These are phyloP conservation scores for Sabuloglossum arenarium DNA, from an alignment of 495 filamentous ascomycete genomes.

Conservation along the genomic window DNA sequence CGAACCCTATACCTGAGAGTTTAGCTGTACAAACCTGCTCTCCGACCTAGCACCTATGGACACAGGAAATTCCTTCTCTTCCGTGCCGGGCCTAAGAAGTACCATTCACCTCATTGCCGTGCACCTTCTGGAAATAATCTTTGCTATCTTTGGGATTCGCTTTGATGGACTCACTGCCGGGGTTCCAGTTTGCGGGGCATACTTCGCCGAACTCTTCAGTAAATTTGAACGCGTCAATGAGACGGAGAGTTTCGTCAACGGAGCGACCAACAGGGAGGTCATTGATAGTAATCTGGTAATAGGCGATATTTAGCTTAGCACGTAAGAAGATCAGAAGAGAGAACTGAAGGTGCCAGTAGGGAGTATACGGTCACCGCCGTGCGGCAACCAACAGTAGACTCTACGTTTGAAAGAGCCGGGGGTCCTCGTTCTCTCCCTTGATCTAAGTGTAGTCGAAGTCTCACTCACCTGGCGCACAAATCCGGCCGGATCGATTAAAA, in stretches of 20 bases:
- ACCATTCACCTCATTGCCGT: neutral
- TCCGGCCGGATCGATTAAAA: conserved; percentile 37
- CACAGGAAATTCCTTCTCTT: neutral
- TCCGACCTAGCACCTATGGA: neutral
- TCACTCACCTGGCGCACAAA: conserved; percentile 23
- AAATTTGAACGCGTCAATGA: conserved; percentile 38
- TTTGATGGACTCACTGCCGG: conserved; percentile 30
- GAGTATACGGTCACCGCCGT: no score
- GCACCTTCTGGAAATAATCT: conserved; percentile 22
- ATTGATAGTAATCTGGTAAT: conserved; percentile 31
- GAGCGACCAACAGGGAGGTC: conserved; percentile 35
- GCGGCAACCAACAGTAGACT: no score
- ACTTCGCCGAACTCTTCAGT: conserved; percentile 39
- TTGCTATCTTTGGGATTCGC: conserved; percentile 26
- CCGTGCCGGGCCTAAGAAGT: neutral
- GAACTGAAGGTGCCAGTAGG: no score
- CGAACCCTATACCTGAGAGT: neutral
- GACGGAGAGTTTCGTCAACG: conserved; percentile 35
- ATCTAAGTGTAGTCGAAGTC: neutral
- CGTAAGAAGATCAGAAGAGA: no score
- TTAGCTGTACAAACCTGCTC: neutral
- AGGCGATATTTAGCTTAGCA: conserved; percentile 1
- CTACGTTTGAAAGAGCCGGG: no score
- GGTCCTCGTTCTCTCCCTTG: no score
- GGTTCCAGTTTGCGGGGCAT: conserved; percentile 35